A percentile compares a stretch with the other conserved stretches of the same genome.
These are phyloP conservation scores for Sergeia podlipaevii DNA, from an alignment of 208 protist species.

Conservation along the genomic window DNA sequence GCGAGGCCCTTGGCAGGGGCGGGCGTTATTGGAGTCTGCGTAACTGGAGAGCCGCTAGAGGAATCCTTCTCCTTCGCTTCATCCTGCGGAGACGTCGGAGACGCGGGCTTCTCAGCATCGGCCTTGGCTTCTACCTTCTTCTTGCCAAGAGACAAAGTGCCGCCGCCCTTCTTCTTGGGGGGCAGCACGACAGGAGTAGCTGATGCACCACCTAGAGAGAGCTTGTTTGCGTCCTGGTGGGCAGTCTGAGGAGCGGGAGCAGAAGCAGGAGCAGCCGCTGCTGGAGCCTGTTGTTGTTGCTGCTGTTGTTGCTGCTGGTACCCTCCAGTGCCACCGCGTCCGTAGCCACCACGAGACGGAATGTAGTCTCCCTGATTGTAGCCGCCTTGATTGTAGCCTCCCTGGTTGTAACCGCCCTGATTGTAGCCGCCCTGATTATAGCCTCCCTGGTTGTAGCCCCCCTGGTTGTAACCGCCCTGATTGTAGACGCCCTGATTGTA, in stretches of 20 bases:
- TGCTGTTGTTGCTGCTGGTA: slow-evolving; percentile 4
- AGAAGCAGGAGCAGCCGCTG: background rate
- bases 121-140: slow-evolving; percentile 51
- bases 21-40: background rate
- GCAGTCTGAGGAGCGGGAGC: slow-evolving; percentile 8
- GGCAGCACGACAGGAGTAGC: slow-evolving; percentile 22
- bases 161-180: slow-evolving; percentile 64
- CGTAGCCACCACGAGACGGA: slow-evolving; percentile 10
- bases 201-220: slow-evolving; percentile 45
- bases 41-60: slow-evolving; percentile 3
- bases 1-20: slow-evolving; percentile 1
- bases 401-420: slow-evolving; percentile 1
- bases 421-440: slow-evolving; percentile 6
- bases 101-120: slow-evolving; percentile 14
- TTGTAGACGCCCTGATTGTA: slow-evolving; percentile 10
- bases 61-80: slow-evolving; percentile 16
- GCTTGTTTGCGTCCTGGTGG: slow-evolving; percentile 41
- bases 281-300: slow-evolving; percentile 7
- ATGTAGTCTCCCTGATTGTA: slow-evolving; percentile 12
- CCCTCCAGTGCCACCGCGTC: background rate
- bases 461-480: background rate
- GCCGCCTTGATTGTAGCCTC: background rate
- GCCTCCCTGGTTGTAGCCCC: slow-evolving; percentile 6
- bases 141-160: slow-evolving; percentile 65
- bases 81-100: slow-evolving; percentile 4